These are phyloP conservation scores for Xylaria arbuscula DNA, from an alignment of 2,329 filamentous ascomycete species.

Conservation along the genomic window DNA sequence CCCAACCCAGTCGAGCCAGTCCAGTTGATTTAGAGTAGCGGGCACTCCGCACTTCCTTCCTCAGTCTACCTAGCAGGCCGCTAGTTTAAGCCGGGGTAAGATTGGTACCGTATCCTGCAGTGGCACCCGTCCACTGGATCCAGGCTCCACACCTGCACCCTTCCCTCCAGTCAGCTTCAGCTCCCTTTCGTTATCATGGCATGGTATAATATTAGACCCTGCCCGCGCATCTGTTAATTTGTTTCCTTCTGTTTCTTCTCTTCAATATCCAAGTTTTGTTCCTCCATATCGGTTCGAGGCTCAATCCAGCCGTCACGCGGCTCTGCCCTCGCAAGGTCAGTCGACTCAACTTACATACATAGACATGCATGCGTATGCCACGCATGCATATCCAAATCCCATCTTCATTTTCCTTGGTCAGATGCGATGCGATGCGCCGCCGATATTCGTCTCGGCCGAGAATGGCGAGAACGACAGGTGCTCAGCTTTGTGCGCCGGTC, in stretches of 20 bases:
- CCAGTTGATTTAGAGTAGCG: conserved; percentile 11
- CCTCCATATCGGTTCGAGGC: conserved; percentile 27
- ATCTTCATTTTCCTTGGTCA: neutral
- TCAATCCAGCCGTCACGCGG: conserved; percentile 22
- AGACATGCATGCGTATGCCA: conserved; percentile 4
- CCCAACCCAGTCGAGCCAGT: conserved; percentile 8
- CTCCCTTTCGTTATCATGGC: conserved; percentile 11
- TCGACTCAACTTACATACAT: conserved; percentile 10
- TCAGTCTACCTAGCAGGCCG: conserved; percentile 9
- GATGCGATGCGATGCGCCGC: conserved; percentile 4
- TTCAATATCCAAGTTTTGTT: conserved; percentile 25
- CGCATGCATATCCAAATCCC: neutral
- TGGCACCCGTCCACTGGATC: neutral
- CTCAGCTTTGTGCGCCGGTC: neutral
- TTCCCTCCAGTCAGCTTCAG: conserved; percentile 11
- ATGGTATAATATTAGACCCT: conserved; percentile 27
- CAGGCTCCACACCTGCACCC: neutral
- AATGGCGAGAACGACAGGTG: neutral
- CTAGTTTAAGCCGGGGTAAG: conserved; percentile 11
- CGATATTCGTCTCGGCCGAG: neutral
- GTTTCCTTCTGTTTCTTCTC: conserved; percentile 1
- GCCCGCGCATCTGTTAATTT: conserved; percentile 17
- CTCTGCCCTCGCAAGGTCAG: conserved; percentile 34
- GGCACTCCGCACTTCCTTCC: conserved; percentile 29
- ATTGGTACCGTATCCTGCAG: neutral